A percentile compares a stretch with the other conserved stretches of the same genome.
Evolutionary conservation across 371 early-diverging fungal species (phyloP).

Genomic region (Furculomyces boomerangus): DNA sequence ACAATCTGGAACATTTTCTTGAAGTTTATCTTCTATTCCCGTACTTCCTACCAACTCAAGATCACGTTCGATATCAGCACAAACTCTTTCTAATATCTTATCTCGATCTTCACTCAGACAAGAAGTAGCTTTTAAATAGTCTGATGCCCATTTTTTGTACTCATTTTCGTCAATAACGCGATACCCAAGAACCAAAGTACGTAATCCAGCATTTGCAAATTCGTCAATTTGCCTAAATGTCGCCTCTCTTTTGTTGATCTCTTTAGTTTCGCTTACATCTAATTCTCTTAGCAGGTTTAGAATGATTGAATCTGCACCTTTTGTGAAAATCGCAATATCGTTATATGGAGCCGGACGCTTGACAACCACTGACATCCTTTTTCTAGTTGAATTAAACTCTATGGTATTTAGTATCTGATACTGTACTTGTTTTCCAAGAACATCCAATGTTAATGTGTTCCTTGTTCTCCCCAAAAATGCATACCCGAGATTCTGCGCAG

Average conservation of each 20-base stretch:
- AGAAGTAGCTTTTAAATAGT: slow-evolving; percentile 49
- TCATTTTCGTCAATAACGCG: slow-evolving; percentile 36
- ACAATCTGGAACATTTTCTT: slow-evolving; percentile 87
- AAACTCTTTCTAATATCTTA: slow-evolving; percentile 42
- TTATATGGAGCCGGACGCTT: slow-evolving; percentile 57
- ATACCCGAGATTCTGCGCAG: slow-evolving; percentile 75
- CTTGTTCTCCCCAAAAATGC: slow-evolving; percentile 41
- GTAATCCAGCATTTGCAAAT: slow-evolving; percentile 67
- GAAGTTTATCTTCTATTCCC: slow-evolving; percentile 96
- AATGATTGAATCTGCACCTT: slow-evolving; percentile 96
- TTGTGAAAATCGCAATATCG: slow-evolving; percentile 69
- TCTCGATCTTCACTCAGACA: slow-evolving; percentile 49
- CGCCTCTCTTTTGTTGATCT: slow-evolving; percentile 23
- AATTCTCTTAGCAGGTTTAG: slow-evolving; percentile 20
- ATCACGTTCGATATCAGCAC: slow-evolving; percentile 61
- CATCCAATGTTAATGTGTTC: slow-evolving; percentile 37
- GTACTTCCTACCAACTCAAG: slow-evolving; percentile 83
- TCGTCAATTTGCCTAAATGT: slow-evolving; percentile 47
- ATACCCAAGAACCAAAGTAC: slow-evolving; percentile 79
- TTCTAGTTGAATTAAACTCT: slow-evolving; percentile 85
- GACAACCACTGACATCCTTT: slow-evolving; percentile 83
- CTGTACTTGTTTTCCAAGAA: slow-evolving; percentile 38
- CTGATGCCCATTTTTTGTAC: slow-evolving; percentile 46
- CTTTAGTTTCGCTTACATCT: slow-evolving; percentile 11
- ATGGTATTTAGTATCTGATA: slow-evolving; percentile 58